These are phyloP conservation scores for Citeromyces hawaiiensis DNA, from an alignment of 1,139 yeast species.

Conservation along the genomic window DNA sequence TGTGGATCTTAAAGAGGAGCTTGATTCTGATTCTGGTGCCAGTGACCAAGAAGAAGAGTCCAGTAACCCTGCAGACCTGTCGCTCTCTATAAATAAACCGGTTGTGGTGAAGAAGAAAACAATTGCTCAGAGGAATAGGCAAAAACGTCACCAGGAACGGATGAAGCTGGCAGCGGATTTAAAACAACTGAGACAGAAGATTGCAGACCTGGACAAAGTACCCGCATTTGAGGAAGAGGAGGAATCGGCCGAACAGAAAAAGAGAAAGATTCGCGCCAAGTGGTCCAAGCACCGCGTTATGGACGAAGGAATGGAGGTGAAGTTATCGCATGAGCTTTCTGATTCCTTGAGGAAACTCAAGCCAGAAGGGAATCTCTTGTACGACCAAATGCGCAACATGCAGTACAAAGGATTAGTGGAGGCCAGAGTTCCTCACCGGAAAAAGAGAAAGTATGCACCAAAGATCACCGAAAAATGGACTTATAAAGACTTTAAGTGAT, in stretches of 20 bases:
- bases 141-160: constrained; percentile 52
- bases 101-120: constrained; percentile 64
- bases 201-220: constrained; percentile 44
- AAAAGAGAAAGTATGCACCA: constrained; percentile 53
- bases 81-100: constrained; percentile 62
- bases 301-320: constrained; percentile 67
- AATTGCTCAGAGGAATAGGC: constrained; percentile 60
- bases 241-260: constrained; percentile 10
- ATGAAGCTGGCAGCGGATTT: constrained; percentile 41
- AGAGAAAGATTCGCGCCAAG: constrained; percentile 14
- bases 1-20: constrained; percentile 42
- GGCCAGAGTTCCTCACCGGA: constrained; percentile 60
- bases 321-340: constrained; percentile 77
- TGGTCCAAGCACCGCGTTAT: constrained; percentile 41
- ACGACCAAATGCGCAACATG: constrained; percentile 69
- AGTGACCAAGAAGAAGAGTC: constrained; percentile 20
- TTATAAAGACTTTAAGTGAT: constrained; percentile 71
- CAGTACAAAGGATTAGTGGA: constrained; percentile 84
- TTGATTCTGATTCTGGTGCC: constrained; percentile 16
- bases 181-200: constrained; percentile 39
- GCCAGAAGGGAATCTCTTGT: constrained; percentile 83
- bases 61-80: constrained; percentile 15
- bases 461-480: constrained; percentile 87
- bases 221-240: constrained; percentile 33
- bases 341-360: constrained; percentile 73